Evolutionary conservation across 1,139 yeast genomes (phyloP).

Genomic region (Trichomonascaceae sp.): DNA sequence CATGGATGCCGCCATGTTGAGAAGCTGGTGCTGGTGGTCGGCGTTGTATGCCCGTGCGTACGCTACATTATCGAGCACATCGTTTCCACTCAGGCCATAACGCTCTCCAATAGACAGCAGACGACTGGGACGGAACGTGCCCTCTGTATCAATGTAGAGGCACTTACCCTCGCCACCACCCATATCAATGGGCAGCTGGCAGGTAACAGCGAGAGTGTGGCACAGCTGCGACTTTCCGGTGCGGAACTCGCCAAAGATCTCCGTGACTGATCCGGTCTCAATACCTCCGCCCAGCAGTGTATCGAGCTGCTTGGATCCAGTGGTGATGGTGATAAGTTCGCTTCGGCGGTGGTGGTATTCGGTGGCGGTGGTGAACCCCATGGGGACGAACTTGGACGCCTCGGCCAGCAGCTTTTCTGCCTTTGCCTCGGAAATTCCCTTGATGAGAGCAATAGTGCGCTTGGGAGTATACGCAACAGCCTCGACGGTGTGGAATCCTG

Average conservation of each 20-base stretch:
- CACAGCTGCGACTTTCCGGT: slow-evolving; percentile 96
- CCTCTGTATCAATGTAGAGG: slow-evolving; percentile 91
- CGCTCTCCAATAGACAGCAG: slow-evolving; percentile 82
- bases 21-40: slow-evolving; percentile 80
- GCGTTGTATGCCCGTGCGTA: slow-evolving; percentile 96
- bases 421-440: slow-evolving; percentile 92
- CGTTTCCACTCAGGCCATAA: slow-evolving; percentile 88
- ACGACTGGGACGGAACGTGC: slow-evolving; percentile 89
- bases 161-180: slow-evolving; percentile 99
- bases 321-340: slow-evolving; percentile 81
- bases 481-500: slow-evolving; percentile 83
- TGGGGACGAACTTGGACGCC: slow-evolving; percentile 79
- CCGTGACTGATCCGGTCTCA: slow-evolving; percentile 96
- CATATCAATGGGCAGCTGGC: slow-evolving; percentile 92
- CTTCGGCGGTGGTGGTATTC: slow-evolving; percentile 86
- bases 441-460: slow-evolving; percentile 59
- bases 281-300: slow-evolving; percentile 93
- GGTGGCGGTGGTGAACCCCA: slow-evolving; percentile 96
- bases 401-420: slow-evolving; percentile 76
- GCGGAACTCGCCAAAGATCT: slow-evolving; percentile 92
- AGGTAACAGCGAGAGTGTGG: slow-evolving; percentile 92
- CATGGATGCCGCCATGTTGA: slow-evolving; percentile 88
- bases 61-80: slow-evolving; percentile 91
- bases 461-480: slow-evolving; percentile 86
- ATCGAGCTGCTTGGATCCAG: slow-evolving; percentile 91